Evolutionary conservation across 176 grass and related monocot genomes (phyloP), one percentile per base, ranked within the genome.

Genomic region (Oryza punctata): DNA sequence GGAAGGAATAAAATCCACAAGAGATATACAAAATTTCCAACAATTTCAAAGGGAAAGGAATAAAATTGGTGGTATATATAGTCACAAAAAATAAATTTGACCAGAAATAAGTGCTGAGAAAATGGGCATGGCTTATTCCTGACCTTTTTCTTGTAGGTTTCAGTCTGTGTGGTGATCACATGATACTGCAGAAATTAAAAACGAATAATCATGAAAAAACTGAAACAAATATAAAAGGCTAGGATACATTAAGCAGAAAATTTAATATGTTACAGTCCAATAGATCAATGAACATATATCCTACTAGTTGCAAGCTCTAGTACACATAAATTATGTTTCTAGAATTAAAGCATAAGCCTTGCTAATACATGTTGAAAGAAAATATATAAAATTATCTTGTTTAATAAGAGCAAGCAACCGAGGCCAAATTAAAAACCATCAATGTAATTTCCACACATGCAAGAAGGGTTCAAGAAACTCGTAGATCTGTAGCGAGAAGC

Each of bases 91-190:
- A 6, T n/a, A n/a, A 14, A 5, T 2, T 37, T 9, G 23, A 35
- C 37, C 24, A 52, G 10, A 26, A 67, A 3, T 2, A 61, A 26
- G 74, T 29, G 30, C 6, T 15, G 3, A 60, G 2, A 8, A 23
- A 6, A 61, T 23, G 25, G 70, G 24, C 6, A 16, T 67, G 40
- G 35, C 11, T 57, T 38, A 38, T 68, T 75, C 52, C 47, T 88
- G 84, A 94, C 96, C 96, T 99, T 99, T 78, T 99, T 99, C 82
- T 94, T 96, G 70, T 89, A 96, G 67, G 96, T 99, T 13, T 96
- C 93, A 28, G 93, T 99, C 81, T 96, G 89, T 30, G 96, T 96
- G 63, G 12, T 75, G 85, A 99, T 94, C 80, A 94, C 84, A 76
- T 95, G 90, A 83, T 94, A 96, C 93, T 99, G 91, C 81, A 82